Evolutionary conservation across 1,284 basidiomycete genomes (phyloP).

Genomic region (Ustilago shanxiensis): DNA sequence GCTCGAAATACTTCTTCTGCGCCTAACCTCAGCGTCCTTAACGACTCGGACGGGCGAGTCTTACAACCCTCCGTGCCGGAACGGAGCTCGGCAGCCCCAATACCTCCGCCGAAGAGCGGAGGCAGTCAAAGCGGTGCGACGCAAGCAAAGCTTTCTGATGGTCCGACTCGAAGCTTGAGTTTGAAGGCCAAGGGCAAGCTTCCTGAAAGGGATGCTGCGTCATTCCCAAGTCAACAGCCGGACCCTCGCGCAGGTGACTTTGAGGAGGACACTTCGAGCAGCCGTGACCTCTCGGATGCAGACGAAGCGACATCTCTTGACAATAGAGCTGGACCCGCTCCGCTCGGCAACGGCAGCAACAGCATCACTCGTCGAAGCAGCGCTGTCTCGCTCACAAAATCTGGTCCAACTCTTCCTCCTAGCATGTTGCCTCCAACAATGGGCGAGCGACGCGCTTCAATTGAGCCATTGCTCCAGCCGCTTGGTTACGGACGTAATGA

Average conservation of each 20-base stretch:
- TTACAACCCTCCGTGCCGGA: neutral
- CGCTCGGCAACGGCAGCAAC: neutral
- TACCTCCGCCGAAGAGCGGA: neutral
- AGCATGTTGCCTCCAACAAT: neutral
- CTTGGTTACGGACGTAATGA: constrained; percentile 32
- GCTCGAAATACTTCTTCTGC: constrained; percentile 32
- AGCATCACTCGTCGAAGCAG: neutral
- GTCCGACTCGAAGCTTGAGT: constrained; percentile 22
- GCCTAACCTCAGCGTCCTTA: constrained; percentile 17
- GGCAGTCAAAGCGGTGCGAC: neutral
- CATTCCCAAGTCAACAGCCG: neutral
- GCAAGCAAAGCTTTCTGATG: neutral
- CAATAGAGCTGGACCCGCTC: neutral
- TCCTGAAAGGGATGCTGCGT: constrained; percentile 22
- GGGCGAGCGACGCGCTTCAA: constrained; percentile 14
- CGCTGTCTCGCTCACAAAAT: neutral
- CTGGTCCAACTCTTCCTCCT: neutral
- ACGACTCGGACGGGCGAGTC: constrained; percentile 3
- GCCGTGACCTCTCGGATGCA: constrained; percentile 38
- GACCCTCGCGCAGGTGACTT: constrained; percentile 38
- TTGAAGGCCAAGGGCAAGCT: constrained; percentile 40
- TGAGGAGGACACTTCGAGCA: constrained; percentile 51
- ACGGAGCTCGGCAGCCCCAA: neutral
- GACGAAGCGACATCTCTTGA: constrained; percentile 6
- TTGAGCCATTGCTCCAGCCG: constrained; percentile 40